These are phyloP conservation scores for Salvia rosmarinus DNA, from an alignment of 257 asterid species.

Conservation along the genomic window DNA sequence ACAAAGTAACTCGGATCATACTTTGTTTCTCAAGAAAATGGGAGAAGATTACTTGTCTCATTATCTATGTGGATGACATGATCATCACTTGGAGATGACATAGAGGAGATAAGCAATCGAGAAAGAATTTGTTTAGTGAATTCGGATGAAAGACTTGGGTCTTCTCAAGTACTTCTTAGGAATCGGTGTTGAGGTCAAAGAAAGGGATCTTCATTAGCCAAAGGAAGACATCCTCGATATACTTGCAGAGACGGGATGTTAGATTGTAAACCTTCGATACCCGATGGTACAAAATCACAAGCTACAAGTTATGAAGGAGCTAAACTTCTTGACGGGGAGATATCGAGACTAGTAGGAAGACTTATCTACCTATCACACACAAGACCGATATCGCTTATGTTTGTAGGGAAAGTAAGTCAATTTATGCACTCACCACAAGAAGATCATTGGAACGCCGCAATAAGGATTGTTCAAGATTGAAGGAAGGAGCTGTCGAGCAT, in stretches of 20 bases:
- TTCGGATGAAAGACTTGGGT: no score
- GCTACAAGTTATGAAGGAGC: background rate
- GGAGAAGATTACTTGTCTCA: no score
- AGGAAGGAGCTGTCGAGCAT: no score
- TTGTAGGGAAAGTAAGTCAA: no score
- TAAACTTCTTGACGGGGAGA: background rate
- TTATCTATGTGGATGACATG: background rate
- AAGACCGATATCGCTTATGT: background rate
- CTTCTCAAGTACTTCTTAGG: no score
- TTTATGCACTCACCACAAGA: no score
- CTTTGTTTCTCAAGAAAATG: no score
- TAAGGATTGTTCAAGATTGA: no score
- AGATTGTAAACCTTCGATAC: background rate
- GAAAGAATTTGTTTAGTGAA: background rate
- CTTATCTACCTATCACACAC: background rate
- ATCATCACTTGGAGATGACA: background rate
- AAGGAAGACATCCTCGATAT: no score
- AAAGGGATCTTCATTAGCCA: background rate
- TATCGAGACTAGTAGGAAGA: background rate
- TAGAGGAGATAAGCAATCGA: background rate
- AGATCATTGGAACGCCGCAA: no score
- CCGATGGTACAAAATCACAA: background rate
- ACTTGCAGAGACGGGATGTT: background rate
- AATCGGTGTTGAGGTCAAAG: background rate
- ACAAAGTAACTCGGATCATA: no score